Base-by-base conservation (phyloP, 2,329 filamentous ascomycete genomes). In the Teratosphaeria destructans region DNA sequence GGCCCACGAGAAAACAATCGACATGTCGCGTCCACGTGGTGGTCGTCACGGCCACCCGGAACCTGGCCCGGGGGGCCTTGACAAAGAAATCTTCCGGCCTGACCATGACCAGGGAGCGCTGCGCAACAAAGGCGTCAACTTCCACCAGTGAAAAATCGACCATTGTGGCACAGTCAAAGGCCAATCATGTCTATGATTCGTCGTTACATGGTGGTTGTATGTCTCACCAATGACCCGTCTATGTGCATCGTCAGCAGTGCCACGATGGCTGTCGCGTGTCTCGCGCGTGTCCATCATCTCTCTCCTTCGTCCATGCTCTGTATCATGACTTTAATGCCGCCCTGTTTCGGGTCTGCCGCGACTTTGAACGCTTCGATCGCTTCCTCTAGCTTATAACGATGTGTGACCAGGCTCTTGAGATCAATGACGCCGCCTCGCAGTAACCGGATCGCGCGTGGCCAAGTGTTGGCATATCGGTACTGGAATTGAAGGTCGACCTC, bases 311-410 rank as follows among this genome's bases (percentile, higher is more conserved):
- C 73, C 66, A 77, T 72, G 69, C 83, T 90, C 79, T 92, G 90
- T 70, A 96, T 96, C 82, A 91, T 88, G 62, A 96, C 92, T 81
- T 97, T 97, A 76, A 97, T 96, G n/a, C 92, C 90, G 6, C 93
- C 92, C 57, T 89, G 95, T 80, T 88, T 91, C 47, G 90, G 87
- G 75, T 96, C 85, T 8, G 88, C 85, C 23, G 92, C 90, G 49
- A 89, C 94, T 77, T 91, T 85, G 74, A 97, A 97, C 7, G 93
- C 93, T 76, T 93, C 84, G 32, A 94, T 75, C 0, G 92, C 91
- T 72, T 97, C 87, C 77, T 96, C 92, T 43, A 97, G 77, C 64
- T 82, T 79, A 77, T 88, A 96, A 19, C 90, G 82, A 78, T 97
- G 93, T 49, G 93, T 96, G 39, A 96, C 90, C 62, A 97, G 77